These are phyloP conservation scores for Ophiocordyceps camponoti-floridani DNA, from an alignment of 2,329 filamentous ascomycete genomes.

Conservation along the genomic window DNA sequence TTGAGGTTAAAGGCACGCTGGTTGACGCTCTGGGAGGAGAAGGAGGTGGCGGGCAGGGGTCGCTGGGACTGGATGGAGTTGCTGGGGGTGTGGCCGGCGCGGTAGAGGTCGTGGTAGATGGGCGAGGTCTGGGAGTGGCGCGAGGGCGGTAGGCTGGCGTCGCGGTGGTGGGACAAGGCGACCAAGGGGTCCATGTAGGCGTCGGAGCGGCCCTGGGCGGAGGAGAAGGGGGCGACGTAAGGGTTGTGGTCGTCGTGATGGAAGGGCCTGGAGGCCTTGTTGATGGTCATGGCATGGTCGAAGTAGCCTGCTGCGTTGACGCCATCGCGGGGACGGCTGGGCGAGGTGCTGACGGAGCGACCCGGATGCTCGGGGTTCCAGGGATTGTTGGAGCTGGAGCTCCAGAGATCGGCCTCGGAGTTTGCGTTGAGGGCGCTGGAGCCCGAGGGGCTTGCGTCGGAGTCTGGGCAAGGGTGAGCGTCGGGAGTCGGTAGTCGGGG, in stretches of 20 bases:
- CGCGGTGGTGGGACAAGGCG: conserved; percentile 24
- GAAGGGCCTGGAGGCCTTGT: conserved; percentile 6
- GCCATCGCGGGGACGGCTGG: conserved; percentile 30
- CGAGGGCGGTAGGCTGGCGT: conserved; percentile 36
- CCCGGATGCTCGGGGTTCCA: conserved; percentile 36
- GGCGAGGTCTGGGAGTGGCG: conserved; percentile 30
- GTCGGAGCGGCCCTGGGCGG: conserved; percentile 14
- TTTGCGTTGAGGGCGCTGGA: conserved; percentile 51
- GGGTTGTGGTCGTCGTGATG: too few relatives aligned
- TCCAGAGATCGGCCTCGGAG: conserved; percentile 51
- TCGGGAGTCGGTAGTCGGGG: conserved; percentile 1
- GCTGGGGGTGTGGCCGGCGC: conserved; percentile 20
- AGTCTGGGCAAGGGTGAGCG: conserved; percentile 6
- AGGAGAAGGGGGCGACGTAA: conserved; percentile 9
- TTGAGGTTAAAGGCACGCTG: conserved; percentile 18
- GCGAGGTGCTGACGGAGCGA: conserved; percentile 36
- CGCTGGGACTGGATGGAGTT: conserved; percentile 29
- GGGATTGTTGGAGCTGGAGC: conserved; percentile 20
- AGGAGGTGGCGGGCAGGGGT: conserved; percentile 25
- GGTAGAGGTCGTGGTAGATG: conserved; percentile 15
- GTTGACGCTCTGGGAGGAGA: conserved; percentile 23
- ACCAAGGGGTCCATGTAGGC: conserved; percentile 18
- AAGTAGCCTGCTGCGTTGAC: conserved; percentile 29
- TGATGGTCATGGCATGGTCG: conserved; percentile 23
- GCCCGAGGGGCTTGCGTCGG: conserved; percentile 34